A percentile compares a stretch with the other conserved stretches of the same genome.
phyloP scores from a whole-genome alignment of 257 asterid genomes.

The Anisodus acutangulus region DNA sequence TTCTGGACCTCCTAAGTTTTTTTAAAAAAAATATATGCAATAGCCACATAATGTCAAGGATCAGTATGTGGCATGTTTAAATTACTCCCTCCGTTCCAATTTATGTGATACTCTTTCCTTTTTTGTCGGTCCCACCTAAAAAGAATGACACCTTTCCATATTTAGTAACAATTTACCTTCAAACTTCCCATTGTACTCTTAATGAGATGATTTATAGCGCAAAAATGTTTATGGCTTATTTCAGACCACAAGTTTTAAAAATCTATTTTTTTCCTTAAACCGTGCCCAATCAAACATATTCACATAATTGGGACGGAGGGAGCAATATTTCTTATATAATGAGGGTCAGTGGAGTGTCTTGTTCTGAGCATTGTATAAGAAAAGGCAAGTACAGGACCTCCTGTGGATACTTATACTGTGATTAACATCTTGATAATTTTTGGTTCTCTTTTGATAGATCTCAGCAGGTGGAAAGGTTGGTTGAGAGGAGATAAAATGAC shows the following conservation, averaged over 20 bases:
- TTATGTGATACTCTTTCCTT: no score
- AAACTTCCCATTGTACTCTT: no score
- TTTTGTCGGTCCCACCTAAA: no score
- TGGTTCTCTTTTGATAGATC: slow-evolving; percentile 13
- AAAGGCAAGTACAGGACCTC: neutral
- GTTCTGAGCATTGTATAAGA: neutral
- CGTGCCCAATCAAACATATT: no score
- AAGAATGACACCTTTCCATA: no score
- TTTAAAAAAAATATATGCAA: neutral
- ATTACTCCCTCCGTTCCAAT: neutral
- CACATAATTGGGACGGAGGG: no score
- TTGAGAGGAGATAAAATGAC: neutral
- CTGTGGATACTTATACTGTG: neutral
- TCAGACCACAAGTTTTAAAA: no score
- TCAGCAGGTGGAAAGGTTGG: neutral
- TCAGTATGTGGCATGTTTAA: neutral
- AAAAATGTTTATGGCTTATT: no score
- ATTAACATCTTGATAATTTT: neutral
- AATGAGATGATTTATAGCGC: no score
- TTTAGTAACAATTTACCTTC: no score
- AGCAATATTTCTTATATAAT: neutral
- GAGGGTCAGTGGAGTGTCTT: neutral
- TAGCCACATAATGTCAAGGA: neutral
- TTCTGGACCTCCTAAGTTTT: neutral
- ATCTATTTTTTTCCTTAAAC: no score